Evolutionary conservation across 2,329 filamentous ascomycete species (phyloP).

Genomic region (Cladosporium cucumerinum): DNA sequence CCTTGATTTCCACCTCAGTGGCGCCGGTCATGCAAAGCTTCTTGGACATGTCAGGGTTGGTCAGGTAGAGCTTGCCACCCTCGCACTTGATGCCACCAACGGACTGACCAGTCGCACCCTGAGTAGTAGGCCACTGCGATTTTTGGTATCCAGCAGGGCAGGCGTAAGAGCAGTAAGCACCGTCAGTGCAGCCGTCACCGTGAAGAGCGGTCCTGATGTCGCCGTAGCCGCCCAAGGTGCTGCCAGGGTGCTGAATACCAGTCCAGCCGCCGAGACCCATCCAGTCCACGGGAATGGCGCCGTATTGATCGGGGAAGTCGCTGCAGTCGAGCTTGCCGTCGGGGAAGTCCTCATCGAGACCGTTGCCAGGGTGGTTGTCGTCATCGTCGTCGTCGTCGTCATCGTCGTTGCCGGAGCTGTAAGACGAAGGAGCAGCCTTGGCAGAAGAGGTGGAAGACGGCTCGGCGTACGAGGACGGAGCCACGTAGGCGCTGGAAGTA

Average conservation of each 20-base stretch:
- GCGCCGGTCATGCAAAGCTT: slow-evolving; percentile 73
- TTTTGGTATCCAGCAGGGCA: slow-evolving; percentile 92
- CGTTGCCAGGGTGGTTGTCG: slow-evolving; percentile 39
- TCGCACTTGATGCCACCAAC: slow-evolving; percentile 86
- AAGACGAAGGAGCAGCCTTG: slow-evolving; percentile 17
- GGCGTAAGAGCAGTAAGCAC: slow-evolving; percentile 83
- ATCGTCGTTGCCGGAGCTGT: slow-evolving; percentile 18
- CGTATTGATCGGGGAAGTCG: slow-evolving; percentile 75
- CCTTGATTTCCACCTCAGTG: slow-evolving; percentile 59
- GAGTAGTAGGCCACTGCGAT: slow-evolving; percentile 77
- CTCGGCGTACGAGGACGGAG: slow-evolving; percentile 19
- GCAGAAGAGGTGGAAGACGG: slow-evolving; percentile 31
- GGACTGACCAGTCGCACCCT: slow-evolving; percentile 78
- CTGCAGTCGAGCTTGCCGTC: slow-evolving; percentile 69
- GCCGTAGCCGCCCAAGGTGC: slow-evolving; percentile 36
- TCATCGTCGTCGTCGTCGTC: slow-evolving; percentile 22
- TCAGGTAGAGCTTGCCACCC: slow-evolving; percentile 71
- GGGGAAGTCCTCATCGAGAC: slow-evolving; percentile 68
- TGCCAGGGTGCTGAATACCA: slow-evolving; percentile 61
- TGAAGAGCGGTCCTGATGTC: slow-evolving; percentile 65
- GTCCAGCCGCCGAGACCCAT: slow-evolving; percentile 71
- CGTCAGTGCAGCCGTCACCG: slow-evolving; percentile 57
- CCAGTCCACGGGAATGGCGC: slow-evolving; percentile 68
- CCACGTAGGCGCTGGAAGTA: slow-evolving; percentile 30
- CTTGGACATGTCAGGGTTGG: slow-evolving; percentile 60